Conservation (phyloP, 441 rosid genomes). For the Erodium texanum region DNA sequence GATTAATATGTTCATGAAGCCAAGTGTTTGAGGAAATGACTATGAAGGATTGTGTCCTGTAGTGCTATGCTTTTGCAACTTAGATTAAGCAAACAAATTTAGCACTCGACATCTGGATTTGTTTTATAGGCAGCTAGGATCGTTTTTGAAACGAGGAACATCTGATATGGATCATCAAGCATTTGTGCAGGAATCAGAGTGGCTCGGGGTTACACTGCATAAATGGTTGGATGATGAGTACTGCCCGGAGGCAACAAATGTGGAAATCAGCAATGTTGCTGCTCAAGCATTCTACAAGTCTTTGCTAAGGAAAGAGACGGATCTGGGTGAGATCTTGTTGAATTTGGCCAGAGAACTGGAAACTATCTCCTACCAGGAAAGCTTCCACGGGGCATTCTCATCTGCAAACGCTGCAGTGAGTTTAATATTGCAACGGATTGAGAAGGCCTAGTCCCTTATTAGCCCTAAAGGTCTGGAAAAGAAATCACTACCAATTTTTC, state of each 20-base stretch:
- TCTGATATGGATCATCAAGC: no score
- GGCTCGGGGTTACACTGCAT: slow-evolving; percentile 68
- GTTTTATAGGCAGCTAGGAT: not conserved
- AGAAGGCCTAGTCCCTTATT: slow-evolving; percentile 15
- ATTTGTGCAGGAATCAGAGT: slow-evolving; percentile 56
- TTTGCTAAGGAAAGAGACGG: slow-evolving; percentile 44
- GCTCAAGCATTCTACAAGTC: slow-evolving; percentile 45
- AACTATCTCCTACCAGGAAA: slow-evolving; percentile 67
- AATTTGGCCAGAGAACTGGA: slow-evolving; percentile 62
- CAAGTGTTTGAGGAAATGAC: not conserved
- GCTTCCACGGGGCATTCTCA: slow-evolving; percentile 89
- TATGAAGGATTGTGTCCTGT: not conserved
- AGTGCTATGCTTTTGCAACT: not conserved
- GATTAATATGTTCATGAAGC: not conserved
- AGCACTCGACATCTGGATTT: not conserved
- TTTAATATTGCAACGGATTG: slow-evolving; percentile 52
- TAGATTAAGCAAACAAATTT: not conserved
- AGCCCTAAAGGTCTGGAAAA: slow-evolving; percentile 1
- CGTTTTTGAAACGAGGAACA: not conserved
- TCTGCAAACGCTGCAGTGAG: slow-evolving; percentile 69
- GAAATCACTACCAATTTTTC: not conserved
- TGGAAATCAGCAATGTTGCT: slow-evolving; percentile 65
- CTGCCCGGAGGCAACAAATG: slow-evolving; percentile 87
- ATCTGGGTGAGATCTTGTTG: slow-evolving; percentile 67
- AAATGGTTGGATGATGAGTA: slow-evolving; percentile 93